Conservation (phyloP, 1,284 basidiomycete genomes). For the Boletus mariae region DNA sequence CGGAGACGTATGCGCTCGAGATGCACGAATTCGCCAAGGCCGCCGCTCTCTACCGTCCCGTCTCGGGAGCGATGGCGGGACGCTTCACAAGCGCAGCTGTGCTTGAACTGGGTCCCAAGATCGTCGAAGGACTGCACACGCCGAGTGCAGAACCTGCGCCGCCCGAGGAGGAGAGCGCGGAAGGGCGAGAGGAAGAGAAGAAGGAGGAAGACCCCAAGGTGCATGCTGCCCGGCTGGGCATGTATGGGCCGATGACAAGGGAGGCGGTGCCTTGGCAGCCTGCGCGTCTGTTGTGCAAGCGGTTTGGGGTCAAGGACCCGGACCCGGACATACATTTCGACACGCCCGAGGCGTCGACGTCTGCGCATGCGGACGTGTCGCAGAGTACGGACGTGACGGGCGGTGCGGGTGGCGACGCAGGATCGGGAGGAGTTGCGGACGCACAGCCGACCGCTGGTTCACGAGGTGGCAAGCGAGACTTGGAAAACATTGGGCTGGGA, state of each 20-base stretch:
- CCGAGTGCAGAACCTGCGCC: constrained; percentile 41
- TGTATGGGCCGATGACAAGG: constrained; percentile 85
- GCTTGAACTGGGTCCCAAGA: constrained; percentile 58
- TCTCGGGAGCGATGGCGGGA: constrained; percentile 88
- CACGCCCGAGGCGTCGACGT: constrained; percentile 18
- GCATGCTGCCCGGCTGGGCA: constrained; percentile 78
- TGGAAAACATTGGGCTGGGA: constrained; percentile 78
- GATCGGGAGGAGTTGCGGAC: constrained; percentile 12
- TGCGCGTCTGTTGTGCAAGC: constrained; percentile 80
- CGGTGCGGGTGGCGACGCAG: constrained; percentile 19
- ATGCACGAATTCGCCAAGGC: constrained; percentile 83
- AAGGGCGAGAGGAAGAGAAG: constrained; percentile 41
- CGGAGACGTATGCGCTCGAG: constrained; percentile 77
- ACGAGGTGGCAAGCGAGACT: constrained; percentile 44
- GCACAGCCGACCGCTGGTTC: constrained; percentile 7
- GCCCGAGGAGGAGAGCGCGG: constrained; percentile 37
- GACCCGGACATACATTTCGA: constrained; percentile 42
- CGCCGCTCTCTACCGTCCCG: constrained; percentile 88
- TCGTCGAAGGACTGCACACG: constrained; percentile 73
- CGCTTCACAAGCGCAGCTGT: constrained; percentile 81
- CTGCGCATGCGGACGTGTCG: constrained; percentile 16
- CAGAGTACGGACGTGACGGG: constrained; percentile 7
- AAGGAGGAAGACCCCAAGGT: constrained; percentile 70
- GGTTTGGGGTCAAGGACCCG: constrained; percentile 91
- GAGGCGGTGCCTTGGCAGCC: constrained; percentile 77